Evolutionary conservation across 306 rosid species (phyloP).

Genomic region (Abrus pulchellus): DNA sequence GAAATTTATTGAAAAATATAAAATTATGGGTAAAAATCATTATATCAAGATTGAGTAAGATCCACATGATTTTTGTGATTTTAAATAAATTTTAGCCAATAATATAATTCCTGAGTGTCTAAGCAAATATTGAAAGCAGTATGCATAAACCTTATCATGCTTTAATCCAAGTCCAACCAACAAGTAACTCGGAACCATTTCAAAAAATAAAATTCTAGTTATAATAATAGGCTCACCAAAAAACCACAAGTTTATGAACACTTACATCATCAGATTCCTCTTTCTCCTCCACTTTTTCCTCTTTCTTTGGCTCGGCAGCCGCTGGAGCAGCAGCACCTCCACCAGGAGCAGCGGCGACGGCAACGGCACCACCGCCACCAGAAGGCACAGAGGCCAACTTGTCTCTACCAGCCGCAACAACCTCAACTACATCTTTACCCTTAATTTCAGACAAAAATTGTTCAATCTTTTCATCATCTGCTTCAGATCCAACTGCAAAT

Average conservation of each 20-base stretch:
- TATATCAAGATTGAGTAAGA: too few relatives aligned
- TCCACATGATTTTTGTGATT: too few relatives aligned
- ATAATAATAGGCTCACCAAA: background rate
- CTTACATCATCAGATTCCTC: constrained; percentile 89
- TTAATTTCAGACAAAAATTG: constrained; percentile 64
- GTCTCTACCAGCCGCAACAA: constrained; percentile 78
- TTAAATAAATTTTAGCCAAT: too few relatives aligned
- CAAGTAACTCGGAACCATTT: background rate
- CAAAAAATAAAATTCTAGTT: too few relatives aligned
- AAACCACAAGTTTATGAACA: background rate
- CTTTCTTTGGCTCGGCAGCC: constrained; percentile 77
- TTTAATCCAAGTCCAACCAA: background rate
- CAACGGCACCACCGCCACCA: constrained; percentile 69
- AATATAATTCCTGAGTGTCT: too few relatives aligned
- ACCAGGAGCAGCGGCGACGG: constrained; percentile 52
- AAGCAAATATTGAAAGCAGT: too few relatives aligned
- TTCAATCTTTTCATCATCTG: constrained; percentile 64
- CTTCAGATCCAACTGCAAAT: constrained; percentile 74
- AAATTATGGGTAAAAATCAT: too few relatives aligned
- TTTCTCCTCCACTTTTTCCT: constrained; percentile 81
- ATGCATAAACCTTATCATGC: background rate
- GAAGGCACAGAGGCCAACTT: constrained; percentile 79
- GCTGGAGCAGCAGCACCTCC: constrained; percentile 64
- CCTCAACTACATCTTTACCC: constrained; percentile 77
- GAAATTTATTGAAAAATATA: too few relatives aligned